Evolutionary conservation across 1,139 yeast genomes (phyloP), one percentile per base, ranked within the genome.

Genomic region (Chernovozyma sophiae-reginae): DNA sequence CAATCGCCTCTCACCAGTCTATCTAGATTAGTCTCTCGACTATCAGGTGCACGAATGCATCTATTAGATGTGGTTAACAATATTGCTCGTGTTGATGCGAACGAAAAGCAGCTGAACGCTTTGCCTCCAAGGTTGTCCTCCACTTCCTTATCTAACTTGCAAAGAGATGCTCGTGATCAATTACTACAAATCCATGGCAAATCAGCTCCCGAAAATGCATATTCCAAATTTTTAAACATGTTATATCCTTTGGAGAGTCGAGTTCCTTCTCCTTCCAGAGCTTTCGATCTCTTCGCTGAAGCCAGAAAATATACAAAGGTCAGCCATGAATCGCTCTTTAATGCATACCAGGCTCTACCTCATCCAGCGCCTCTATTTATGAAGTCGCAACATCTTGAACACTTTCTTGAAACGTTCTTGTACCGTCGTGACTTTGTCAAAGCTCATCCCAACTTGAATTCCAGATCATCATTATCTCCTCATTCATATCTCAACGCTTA

Each of bases 301-400:
- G 29, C 18, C 12, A 6, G 32, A 4, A 27, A 33, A 29, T 33
- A 33, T 25, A 16, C 32, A 20, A 33, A 33, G 22, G 23, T 35
- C 11, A 25, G 34, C 25, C 40, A 37, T 25, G 32, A 31, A 16
- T 28, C 20, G 3, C 27, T 37, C 8, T 35, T 27, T 29, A 13
- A 23, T 12, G 38, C 37, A 4, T 37, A 37, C 17, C 35, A 34
- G 23, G 31, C 31, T 6, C 29, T 37, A 11, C 40, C 40, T 7
- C 14, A 23, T 12, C 40, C 40, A 4, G 19, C 31, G 4, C 40
- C 40, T 4, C 14, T 34, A 16, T 25, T 25, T 20, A 34, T 37
- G 22, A 20, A 19, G 12, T 19, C 40, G 11, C 14, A 23, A 7
- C 24, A 26, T 17, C 31, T 37, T 6, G 28, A 34, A 14, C 25